These are phyloP conservation scores for Wallacemonas sp. DNA, from an alignment of 208 protist genomes.

Conservation along the genomic window DNA sequence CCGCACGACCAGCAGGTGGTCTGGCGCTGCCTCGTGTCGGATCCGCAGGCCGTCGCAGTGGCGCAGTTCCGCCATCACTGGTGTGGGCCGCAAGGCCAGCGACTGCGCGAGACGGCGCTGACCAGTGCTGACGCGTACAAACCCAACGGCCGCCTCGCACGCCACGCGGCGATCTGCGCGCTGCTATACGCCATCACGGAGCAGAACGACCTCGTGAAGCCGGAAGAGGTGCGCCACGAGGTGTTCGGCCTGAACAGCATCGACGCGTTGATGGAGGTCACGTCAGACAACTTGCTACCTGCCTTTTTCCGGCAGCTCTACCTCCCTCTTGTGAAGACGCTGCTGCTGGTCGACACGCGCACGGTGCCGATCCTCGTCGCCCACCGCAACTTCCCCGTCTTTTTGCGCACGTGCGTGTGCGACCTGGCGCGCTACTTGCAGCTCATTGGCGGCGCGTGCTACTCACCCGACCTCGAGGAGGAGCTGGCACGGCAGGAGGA, in stretches of 20 bases:
- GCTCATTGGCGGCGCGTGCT: conserved; percentile 30
- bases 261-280: conserved; percentile 43
- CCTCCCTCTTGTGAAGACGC: conserved; percentile 33
- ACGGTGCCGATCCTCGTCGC: conserved; percentile 29
- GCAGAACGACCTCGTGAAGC: conserved; percentile 46
- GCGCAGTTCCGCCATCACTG: conserved; percentile 42
- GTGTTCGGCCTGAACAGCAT: conserved; percentile 45
- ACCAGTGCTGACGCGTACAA: conserved; percentile 41
- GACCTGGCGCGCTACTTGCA: conserved; percentile 37
- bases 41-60: conserved; percentile 1
- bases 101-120: conserved; percentile 34
- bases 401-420: conserved; percentile 37
- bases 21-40: conserved; percentile 25
- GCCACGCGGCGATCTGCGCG: conserved; percentile 30
- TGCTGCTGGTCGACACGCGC: conserved; percentile 39
- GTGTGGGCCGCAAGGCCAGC: conserved; percentile 35
- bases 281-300: conserved; percentile 31
- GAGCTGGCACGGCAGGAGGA: conserved; percentile 41
- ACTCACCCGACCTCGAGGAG: conserved; percentile 24
- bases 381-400: conserved; percentile 36
- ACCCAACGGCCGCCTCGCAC: conserved; percentile 27
- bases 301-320: conserved; percentile 40
- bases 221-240: conserved; percentile 48
- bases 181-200: conserved; percentile 41
- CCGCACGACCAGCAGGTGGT: conserved; percentile 38